phyloP scores from a whole-genome alignment of 768 basidiomycete species.

The Phallus indusiatus region DNA sequence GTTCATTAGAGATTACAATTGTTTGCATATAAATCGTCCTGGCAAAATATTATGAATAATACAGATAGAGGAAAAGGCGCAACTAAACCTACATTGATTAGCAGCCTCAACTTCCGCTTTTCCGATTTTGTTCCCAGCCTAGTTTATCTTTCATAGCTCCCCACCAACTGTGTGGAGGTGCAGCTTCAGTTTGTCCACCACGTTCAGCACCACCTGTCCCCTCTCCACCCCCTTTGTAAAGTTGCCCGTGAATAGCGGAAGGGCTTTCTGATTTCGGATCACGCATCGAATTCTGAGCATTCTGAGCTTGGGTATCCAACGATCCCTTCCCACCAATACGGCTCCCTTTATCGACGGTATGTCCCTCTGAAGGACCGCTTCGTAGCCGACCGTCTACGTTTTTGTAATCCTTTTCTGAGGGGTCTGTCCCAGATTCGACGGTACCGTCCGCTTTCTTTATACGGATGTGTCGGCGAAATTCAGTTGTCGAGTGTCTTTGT shows the following conservation, averaged over 20 bases:
- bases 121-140: not conserved
- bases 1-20: no score
- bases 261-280: not conserved
- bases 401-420: not conserved
- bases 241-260: not conserved
- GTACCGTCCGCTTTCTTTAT: not conserved
- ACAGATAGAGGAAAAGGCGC: no score
- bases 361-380: not conserved
- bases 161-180: not conserved
- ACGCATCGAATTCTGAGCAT: not conserved
- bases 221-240: not conserved
- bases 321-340: not conserved
- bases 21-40: no score
- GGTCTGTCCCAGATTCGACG: not conserved
- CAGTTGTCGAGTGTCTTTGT: not conserved
- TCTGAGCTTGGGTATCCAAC: not conserved
- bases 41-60: no score
- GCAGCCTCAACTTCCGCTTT: not conserved
- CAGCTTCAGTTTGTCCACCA: not conserved
- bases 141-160: not conserved
- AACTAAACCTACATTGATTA: no score
- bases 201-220: not conserved
- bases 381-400: not conserved
- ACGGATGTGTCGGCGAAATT: not conserved
- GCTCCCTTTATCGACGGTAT: not conserved